Conservation (phyloP, 1,284 basidiomycete species). For the Malassezia sympodialis region DNA sequence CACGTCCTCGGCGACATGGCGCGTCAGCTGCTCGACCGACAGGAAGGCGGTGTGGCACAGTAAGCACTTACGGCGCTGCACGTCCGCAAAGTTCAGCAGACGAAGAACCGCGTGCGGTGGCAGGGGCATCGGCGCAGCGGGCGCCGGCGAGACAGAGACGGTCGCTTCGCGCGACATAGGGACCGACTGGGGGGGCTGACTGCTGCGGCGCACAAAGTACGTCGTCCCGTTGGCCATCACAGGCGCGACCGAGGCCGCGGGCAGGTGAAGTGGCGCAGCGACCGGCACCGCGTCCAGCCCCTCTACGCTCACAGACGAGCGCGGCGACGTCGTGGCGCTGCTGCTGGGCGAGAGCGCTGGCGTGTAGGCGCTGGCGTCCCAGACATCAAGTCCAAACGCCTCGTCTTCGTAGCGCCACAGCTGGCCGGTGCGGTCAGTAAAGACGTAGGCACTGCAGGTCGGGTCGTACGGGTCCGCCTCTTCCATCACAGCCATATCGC, state of each 20-base stretch:
- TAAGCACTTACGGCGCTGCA: slow-evolving; percentile 8
- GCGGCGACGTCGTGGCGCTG: slow-evolving; percentile 1
- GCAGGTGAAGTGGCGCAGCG: background rate
- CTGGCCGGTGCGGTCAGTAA: background rate
- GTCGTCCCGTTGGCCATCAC: slow-evolving; percentile 6
- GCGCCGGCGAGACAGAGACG: background rate
- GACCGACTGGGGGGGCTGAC: background rate
- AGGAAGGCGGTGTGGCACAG: slow-evolving; percentile 16
- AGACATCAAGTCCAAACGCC: slow-evolving; percentile 12
- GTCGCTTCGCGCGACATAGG: background rate
- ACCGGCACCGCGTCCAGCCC: background rate
- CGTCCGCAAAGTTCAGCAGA: slow-evolving; percentile 12
- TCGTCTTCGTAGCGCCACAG: slow-evolving; percentile 19
- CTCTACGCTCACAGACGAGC: background rate
- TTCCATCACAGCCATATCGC: slow-evolving; percentile 14
- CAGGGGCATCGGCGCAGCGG: background rate
- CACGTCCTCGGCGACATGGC: slow-evolving; percentile 10
- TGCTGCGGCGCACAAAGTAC: slow-evolving; percentile 5
- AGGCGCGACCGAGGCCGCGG: background rate
- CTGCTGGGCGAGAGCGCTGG: background rate
- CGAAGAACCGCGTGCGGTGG: slow-evolving; percentile 11
- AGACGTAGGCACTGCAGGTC: slow-evolving; percentile 11
- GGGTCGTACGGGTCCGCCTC: slow-evolving; percentile 19
- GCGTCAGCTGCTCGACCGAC: slow-evolving; percentile 5
- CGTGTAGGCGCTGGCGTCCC: background rate